Evolutionary conservation across 192 early-diverging fungal genomes (phyloP), one percentile per base, ranked within the genome.

Genomic region (Dissophora ornata): DNA sequence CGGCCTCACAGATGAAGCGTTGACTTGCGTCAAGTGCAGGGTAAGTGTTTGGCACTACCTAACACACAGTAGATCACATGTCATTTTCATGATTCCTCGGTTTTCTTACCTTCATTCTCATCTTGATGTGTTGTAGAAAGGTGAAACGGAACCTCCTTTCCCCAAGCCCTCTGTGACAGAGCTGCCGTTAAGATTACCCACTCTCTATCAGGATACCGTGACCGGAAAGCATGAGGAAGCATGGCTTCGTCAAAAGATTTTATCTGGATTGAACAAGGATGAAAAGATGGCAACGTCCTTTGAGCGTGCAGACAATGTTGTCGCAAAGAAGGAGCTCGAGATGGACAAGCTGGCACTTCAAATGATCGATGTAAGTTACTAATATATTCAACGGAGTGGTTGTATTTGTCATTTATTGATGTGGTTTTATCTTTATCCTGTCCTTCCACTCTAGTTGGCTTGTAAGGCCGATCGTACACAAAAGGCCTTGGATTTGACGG

Each of bases 321-420:
- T 89, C 22, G 56, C 55, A 16, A 79, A 81, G 55, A 85, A 85
- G 32, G 85, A 92, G 44, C 42, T 88, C 22, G 93, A 92, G 40
- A 90, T 94, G 71, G 96, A 97, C 79, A 96, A 94, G 78, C 66
- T 89, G 29, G 57, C 92, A 1, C 62, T 98, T 28, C 69, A 90
- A 45, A 81, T 95, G 62, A 90, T 97, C 60, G 85, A 92, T 81
- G 88, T 94, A 68, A 71, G 77, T 45, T 45, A 4, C 4, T n/a
- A n/a, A n/a, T n/a, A n/a, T n/a, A n/a, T n/a, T n/a, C n/a, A n/a
- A n/a, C n/a, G n/a, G n/a, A n/a, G n/a, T n/a, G n/a, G n/a, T n/a
- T n/a, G n/a, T n/a, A n/a, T n/a, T n/a, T n/a, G n/a, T n/a, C n/a
- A n/a, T n/a, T n/a, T n/a, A n/a, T n/a, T 22, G 19, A n/a, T 38